Base-by-base conservation (phyloP, 78 protist genomes). In the Dictyostelium intermedium region DNA sequence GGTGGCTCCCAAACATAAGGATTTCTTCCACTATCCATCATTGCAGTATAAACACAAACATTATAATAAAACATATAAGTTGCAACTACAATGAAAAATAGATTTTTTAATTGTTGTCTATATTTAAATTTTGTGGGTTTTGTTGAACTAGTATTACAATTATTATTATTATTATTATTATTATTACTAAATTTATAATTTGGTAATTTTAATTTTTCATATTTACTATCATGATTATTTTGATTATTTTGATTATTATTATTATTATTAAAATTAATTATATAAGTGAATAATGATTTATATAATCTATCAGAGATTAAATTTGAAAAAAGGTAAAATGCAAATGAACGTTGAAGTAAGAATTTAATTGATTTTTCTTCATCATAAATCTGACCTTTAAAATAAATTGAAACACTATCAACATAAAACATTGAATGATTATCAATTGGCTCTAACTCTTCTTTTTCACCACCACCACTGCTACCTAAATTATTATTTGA, bases 281-380 rank as follows among this genome's bases (percentile, higher is more conserved):
- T 70, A 34, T 25, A 70, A 5, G 37, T 13, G 5, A 32, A 70
- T 32, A 70, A 20, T 10, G 25, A 63, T 63, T 63, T 63, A 70
- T 27, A 70, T 34, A 70, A 14, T 70, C 5, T 70, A 34, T 70
- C 74, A 63, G 30, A 30, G 0, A 84, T 50, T 39, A 84, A 7
- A 0, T 27, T 50, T 72, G 76, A 61, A n/a, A 84, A 2, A 72
- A 78, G 43, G 32, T 39, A n/a, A 7, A 84, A 47, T 7, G 34
- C 8, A 35, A 56, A 45, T 43, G 91, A 84, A 47, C 72, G 81
- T 72, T 80, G 53, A 30, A 69, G n/a, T 18, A 84, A 20, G 32
- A 84, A 77, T 16, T 70, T 37, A 45, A 84, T 70, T 39, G 91
- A 77, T 30, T 72, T 41, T 9, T 84, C 76, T 27, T 84, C 91